Conservation (phyloP, 2,329 filamentous ascomycete species). For the Stachybotrys chlorohalonatus region DNA sequence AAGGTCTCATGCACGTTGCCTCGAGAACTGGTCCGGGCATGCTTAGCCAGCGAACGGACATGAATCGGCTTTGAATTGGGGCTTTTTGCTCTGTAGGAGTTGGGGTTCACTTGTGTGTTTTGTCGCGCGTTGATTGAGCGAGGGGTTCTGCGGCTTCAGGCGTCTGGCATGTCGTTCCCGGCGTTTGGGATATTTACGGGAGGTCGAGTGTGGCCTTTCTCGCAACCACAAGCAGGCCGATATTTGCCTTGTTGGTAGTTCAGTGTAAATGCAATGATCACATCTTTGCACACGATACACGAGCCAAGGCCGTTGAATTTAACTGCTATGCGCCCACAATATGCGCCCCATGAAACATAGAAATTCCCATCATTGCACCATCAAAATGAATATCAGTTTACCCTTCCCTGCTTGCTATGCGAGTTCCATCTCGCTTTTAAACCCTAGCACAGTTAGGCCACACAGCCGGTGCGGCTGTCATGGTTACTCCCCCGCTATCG, state of each 20-base stretch:
- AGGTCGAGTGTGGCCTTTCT: too few species aligned
- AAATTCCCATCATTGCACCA: too few species aligned
- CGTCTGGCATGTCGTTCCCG: not conserved
- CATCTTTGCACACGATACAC: too few species aligned
- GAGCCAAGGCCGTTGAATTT: too few species aligned
- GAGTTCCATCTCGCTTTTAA: not conserved
- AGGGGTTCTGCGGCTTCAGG: not conserved
- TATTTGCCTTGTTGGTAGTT: too few species aligned
- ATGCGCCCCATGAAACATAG: too few species aligned
- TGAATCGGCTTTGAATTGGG: not conserved
- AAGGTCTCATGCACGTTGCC: constrained; percentile 10
- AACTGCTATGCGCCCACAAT: too few species aligned
- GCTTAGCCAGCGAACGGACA: not conserved
- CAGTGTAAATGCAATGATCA: too few species aligned
- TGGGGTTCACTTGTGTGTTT: not conserved
- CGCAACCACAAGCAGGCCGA: too few species aligned
- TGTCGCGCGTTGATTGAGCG: not conserved
- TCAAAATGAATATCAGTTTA: not conserved
- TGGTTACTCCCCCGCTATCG: too few species aligned
- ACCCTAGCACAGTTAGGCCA: not conserved
- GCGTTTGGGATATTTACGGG: too few species aligned
- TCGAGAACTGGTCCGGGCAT: constrained; percentile 1
- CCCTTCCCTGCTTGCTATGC: not conserved
- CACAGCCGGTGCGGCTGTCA: too few species aligned
- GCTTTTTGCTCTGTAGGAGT: not conserved